Conservation (phyloP, 208 protist genomes). For the Crithidia expoeki region DNA sequence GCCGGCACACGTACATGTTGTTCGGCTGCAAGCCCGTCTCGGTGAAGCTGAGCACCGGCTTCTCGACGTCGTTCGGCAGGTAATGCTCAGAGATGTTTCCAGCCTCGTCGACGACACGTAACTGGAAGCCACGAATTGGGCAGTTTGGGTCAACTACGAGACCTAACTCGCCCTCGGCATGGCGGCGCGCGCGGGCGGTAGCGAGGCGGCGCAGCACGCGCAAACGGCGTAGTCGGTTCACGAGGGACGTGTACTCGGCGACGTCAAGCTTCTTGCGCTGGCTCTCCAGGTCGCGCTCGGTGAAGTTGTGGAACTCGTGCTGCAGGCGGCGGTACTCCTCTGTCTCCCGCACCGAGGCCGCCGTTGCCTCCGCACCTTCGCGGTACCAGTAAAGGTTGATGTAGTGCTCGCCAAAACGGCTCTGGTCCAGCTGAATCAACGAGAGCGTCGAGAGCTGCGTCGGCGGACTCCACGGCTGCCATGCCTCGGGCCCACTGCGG, state of each 20-base stretch:
- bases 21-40: constrained; percentile 78
- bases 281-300: constrained; percentile 63
- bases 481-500: constrained; percentile 55
- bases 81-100: constrained; percentile 35
- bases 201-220: constrained; percentile 54
- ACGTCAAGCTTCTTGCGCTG: constrained; percentile 41
- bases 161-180: constrained; percentile 59
- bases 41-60: constrained; percentile 57
- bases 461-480: constrained; percentile 82
- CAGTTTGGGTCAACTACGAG: constrained; percentile 53
- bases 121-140: constrained; percentile 70
- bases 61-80: constrained; percentile 21
- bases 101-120: constrained; percentile 80
- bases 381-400: constrained; percentile 92
- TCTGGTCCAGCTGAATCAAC: constrained; percentile 75
- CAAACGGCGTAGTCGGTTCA: constrained; percentile 43
- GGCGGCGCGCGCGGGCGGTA: constrained; percentile 30
- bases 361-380: constrained; percentile 24
- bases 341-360: constrained; percentile 36
- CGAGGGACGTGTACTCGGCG: constrained; percentile 53
- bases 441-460: constrained; percentile 62
- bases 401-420: constrained; percentile 91
- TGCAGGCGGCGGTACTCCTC: constrained; percentile 59
- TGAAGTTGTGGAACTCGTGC: constrained; percentile 63
- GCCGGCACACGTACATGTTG: constrained; percentile 82